phyloP scores from a whole-genome alignment of 2,329 filamentous ascomycete genomes.

The Ophiocordyceps polyrhachis-furcata region DNA sequence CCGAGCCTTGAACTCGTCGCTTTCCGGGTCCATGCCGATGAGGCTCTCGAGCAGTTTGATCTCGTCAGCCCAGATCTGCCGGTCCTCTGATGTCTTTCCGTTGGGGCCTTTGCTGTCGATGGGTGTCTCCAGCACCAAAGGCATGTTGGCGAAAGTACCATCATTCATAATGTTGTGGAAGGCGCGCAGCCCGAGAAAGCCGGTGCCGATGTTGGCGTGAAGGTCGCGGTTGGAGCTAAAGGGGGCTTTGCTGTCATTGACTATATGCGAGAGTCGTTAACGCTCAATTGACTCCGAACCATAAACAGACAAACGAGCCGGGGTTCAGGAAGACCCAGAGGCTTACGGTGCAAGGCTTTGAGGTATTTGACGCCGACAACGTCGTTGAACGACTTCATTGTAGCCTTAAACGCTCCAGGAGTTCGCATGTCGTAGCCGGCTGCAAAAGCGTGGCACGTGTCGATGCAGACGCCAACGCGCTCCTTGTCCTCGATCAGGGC shows the following conservation, averaged over 20 bases:
- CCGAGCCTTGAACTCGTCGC: conserved; percentile 49
- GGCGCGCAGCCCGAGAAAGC: conserved; percentile 74
- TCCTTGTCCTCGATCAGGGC: conserved; percentile 58
- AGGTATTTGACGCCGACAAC: conserved; percentile 65
- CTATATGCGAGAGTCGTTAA: conserved; percentile 6
- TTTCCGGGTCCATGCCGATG: conserved; percentile 63
- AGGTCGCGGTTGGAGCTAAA: conserved; percentile 66
- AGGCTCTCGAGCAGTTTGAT: conserved; percentile 87
- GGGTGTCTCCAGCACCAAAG: conserved; percentile 93
- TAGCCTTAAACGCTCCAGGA: conserved; percentile 51
- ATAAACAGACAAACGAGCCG: not conserved
- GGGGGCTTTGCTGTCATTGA: conserved; percentile 94
- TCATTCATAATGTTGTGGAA: conserved; percentile 89
- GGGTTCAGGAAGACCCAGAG: not conserved
- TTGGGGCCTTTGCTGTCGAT: conserved; percentile 52
- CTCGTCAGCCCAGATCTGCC: conserved; percentile 72
- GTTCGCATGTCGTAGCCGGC: conserved; percentile 79
- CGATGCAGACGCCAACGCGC: conserved; percentile 82
- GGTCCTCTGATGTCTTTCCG: conserved; percentile 57
- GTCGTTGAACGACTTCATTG: conserved; percentile 57
- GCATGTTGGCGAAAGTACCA: conserved; percentile 52
- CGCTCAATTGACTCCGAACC: not conserved
- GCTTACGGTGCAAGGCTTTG: conserved; percentile 51
- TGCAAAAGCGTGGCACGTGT: conserved; percentile 92
- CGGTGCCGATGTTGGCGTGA: conserved; percentile 91